phyloP scores from a whole-genome alignment of 176 grass and related monocot species.

The Tillandsia fasciculata region DNA sequence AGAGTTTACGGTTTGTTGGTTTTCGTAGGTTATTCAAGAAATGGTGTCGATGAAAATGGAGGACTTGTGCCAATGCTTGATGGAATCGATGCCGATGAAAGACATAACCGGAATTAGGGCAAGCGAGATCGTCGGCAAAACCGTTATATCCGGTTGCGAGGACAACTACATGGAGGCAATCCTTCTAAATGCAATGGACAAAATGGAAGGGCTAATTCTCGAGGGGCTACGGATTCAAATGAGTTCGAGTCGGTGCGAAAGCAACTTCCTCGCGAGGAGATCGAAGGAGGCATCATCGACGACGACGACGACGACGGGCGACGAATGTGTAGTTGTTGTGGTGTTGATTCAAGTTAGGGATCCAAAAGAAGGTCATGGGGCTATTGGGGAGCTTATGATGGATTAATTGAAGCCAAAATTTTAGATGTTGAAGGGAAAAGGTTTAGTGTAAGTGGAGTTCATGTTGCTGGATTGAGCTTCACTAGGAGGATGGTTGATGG shows the following conservation, averaged over 20 bases:
- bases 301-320: background rate
- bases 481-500: background rate
- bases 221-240: conserved; percentile 64
- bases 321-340: conserved; percentile 32
- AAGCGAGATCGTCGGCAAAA: conserved; percentile 3
- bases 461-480: conserved; percentile 46
- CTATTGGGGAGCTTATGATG: conserved; percentile 48
- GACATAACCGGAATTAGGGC: conserved; percentile 24
- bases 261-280: background rate
- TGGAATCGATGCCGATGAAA: conserved; percentile 33
- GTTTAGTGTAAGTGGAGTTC: conserved; percentile 25
- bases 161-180: conserved; percentile 31
- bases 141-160: conserved; percentile 11
- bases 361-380: conserved; percentile 29
- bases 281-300: background rate
- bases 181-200: conserved; percentile 30
- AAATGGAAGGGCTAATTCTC: conserved; percentile 33
- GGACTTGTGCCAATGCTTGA: conserved; percentile 28
- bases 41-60: conserved; percentile 28
- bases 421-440: conserved; percentile 15
- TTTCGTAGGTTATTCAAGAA: conserved; percentile 38
- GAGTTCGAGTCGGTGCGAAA: background rate
- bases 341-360: conserved; percentile 58
- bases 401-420: conserved; percentile 35
- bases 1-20: background rate